phyloP scores from a whole-genome alignment of 1,284 basidiomycete genomes.

The Pyrrhoderma noxium region DNA sequence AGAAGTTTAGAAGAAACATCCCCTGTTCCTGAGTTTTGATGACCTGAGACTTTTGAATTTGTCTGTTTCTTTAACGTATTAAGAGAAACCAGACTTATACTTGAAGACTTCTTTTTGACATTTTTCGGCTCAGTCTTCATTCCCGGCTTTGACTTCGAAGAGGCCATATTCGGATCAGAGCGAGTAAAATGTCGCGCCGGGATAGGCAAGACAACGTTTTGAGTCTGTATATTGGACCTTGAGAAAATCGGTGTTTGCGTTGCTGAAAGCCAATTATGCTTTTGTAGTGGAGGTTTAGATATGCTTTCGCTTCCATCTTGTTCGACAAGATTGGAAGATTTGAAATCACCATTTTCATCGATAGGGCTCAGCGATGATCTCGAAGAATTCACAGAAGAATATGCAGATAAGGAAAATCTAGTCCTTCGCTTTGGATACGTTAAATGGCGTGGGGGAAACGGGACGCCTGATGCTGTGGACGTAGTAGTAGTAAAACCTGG shows the following conservation, averaged over 20 bases:
- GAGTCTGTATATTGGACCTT: background rate
- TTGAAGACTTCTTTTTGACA: too few relatives aligned
- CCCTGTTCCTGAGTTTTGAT: too few relatives aligned
- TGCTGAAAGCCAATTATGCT: conserved; percentile 11
- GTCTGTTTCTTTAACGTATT: too few relatives aligned
- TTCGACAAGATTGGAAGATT: background rate
- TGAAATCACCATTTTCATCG: background rate
- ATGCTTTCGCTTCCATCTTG: background rate
- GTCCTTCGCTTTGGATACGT: too few relatives aligned
- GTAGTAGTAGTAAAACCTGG: background rate
- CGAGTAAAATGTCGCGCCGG: background rate
- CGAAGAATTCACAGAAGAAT: background rate
- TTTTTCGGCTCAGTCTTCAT: too few relatives aligned
- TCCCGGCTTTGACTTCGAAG: too few relatives aligned
- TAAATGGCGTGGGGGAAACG: too few relatives aligned
- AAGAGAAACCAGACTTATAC: too few relatives aligned
- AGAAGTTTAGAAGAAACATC: too few relatives aligned
- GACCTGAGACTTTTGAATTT: too few relatives aligned
- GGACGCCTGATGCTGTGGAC: background rate
- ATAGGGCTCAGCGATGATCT: background rate
- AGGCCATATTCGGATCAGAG: too few relatives aligned
- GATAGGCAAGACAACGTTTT: conserved; percentile 12
- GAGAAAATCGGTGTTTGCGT: conserved; percentile 6
- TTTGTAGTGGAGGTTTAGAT: background rate
- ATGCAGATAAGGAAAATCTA: background rate